Percentiles rank a stretch among this genome's conserved stretches.
Conservation (phyloP, 805 yeast species). For the Dipodascus geniculatus region DNA sequence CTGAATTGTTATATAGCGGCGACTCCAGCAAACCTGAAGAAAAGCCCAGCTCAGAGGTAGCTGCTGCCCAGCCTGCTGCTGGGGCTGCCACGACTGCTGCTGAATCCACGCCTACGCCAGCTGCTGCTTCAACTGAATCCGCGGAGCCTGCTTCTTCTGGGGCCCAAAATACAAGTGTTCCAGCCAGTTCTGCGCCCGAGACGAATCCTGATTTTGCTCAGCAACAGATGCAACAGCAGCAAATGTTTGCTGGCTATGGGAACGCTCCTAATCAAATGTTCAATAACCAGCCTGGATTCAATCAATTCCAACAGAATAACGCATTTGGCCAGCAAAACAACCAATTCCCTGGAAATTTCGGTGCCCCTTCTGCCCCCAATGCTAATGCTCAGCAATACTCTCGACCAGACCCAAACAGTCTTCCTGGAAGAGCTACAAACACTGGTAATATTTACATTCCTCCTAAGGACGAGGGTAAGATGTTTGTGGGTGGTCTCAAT, state of each 20-base stretch:
- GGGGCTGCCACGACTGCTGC: no score
- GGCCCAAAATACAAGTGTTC: neutral
- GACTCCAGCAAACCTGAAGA: slow-evolving; percentile 1
- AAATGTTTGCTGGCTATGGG: neutral
- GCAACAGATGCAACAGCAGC: neutral
- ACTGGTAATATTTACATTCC: slow-evolving; percentile 36
- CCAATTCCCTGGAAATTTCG: slow-evolving; percentile 1
- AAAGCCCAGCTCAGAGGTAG: neutral
- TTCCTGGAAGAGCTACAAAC: slow-evolving; percentile 10
- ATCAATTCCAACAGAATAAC: slow-evolving; percentile 14
- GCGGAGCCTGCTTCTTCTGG: neutral
- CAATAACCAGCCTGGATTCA: slow-evolving; percentile 9
- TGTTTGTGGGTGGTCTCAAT: slow-evolving; percentile 93
- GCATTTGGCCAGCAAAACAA: neutral
- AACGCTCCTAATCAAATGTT: neutral
- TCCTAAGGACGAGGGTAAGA: slow-evolving; percentile 68
- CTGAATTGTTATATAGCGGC: slow-evolving; percentile 3
- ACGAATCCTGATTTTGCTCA: neutral
- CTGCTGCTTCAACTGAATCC: no score
- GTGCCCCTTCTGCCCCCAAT: neutral
- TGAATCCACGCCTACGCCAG: no score
- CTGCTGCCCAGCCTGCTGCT: neutral
- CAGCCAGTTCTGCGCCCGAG: neutral
- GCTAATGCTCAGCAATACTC: neutral
- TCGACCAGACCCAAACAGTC: slow-evolving; percentile 1